Evolutionary conservation across 352 stramenopile species (phyloP), one percentile per base, ranked within the genome.

Genomic region (Phytophthora pistaciae): DNA sequence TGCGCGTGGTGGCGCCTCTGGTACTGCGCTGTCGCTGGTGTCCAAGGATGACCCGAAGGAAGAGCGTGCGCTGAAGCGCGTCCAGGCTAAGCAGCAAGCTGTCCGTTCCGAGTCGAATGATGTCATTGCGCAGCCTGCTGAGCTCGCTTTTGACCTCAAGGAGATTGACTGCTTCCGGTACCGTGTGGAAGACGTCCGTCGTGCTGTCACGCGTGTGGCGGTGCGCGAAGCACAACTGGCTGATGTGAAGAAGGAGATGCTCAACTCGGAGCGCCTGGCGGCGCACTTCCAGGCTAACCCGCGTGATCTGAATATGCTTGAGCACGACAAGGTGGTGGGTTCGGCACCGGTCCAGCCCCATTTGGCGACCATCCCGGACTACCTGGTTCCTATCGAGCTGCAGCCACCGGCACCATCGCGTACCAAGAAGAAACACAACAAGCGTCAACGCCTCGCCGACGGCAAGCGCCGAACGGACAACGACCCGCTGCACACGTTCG

Each of bases 141-240:
- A 97, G 42, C 85, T 99, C 10, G 90, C 97, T 56, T 99, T 99
- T 69, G 95, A 99, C 77, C 80, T 99, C 38, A 93, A 94, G 33
- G 98, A 99, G 79, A 98, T 99, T 64, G 97, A 99, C 72, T 97
- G 96, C 60, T 99, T 99, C 81, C 90, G 98, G 5, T 99, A 99
- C 75, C 89, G 96, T 27, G 97, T 99, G n/a, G 91, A 98, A 57
- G 94, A 99, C 73, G 96, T 99, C 36, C 88, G 91, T 48, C 91
- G 97, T 49, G 95, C 96, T 18, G 96, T 99, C 31, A 99, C 97
- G 5, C 84, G 87, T 56, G 90, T 97, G 8, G 91, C 94, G 6
- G 90, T 99, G n/a, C 87, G 92, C 18, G 98, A 99, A 74, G 92
- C 95, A 13, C 91, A 98, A 70, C 88, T 98, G 16, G 91, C 93